Base-by-base conservation (phyloP, 495 filamentous ascomycete species). In the Collariella sp. region DNA sequence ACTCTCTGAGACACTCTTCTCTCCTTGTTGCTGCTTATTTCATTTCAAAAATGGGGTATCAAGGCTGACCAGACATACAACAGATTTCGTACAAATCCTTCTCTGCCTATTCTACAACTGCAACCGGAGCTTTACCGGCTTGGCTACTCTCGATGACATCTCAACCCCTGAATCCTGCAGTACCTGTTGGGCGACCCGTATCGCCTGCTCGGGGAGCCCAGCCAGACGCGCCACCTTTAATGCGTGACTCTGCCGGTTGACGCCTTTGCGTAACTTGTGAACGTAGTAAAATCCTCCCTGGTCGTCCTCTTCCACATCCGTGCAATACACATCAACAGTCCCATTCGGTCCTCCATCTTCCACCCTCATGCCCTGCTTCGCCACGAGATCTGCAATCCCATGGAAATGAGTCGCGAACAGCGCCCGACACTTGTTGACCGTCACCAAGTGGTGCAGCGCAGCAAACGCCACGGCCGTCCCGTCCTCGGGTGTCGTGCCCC, bases 381-480 rank as follows among this genome's bases (percentile, higher is more conserved):
- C 60, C 5, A 68, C 67, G 80, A 95, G 81, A 55, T 96, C 89
- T 11, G 85, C 86, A 20, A 98, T 70, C 7, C 69, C 72, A 65
- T 97, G 91, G 64, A 97, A 98, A 64, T 98, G 93, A 16, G 93
- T 96, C 3, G 94, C 93, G 64, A 98, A 98, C 33, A 98, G 77
- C 2, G 83, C 82, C 3, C 93, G 83, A 59, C 84, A 88, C 60
- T 75, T 74, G 65, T 91, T 95, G 3, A 81, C 75, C 50, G 81
- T 72, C 53, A 88, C 81, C 33, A 98, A 70, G 67, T 95, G 88
- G 59, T 91, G 78, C 34, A 98, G 72, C 62, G 83, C 86, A 1
- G 93, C 93, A 64, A 88, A 96, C 7, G 88, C 89, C 11, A 98
- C 82, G 2, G 93, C 94, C 10, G 84, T 76, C 3, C 93, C 94